These are phyloP conservation scores for Ceratobasidium sp. DNA, from an alignment of 1,284 basidiomycete genomes.

Conservation along the genomic window DNA sequence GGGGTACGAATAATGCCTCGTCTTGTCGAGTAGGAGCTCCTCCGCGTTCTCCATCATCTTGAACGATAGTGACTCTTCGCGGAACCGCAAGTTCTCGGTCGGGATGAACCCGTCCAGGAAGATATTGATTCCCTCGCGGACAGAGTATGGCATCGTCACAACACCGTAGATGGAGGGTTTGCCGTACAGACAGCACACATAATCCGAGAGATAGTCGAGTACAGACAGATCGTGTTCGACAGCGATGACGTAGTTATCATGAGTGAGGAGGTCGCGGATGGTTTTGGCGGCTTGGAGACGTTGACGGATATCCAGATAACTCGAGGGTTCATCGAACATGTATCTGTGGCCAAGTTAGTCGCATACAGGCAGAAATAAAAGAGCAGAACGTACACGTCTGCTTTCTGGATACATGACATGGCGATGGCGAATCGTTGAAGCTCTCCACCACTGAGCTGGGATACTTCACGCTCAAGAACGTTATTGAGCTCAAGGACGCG, in stretches of 20 bases:
- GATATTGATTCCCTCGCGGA: conserved; percentile 98
- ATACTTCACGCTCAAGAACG: conserved; percentile 83
- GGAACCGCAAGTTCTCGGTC: conserved; percentile 97
- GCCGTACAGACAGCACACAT: conserved; percentile 95
- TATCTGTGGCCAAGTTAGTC: conserved; percentile 64
- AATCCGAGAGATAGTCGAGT: conserved; percentile 96
- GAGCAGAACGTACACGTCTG: conserved; percentile 77
- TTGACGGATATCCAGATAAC: conserved; percentile 95
- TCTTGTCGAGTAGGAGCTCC: conserved; percentile 84
- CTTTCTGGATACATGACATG: conserved; percentile 90
- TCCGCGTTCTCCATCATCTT: conserved; percentile 96
- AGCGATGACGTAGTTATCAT: conserved; percentile 90
- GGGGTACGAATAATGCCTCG: conserved; percentile 88
- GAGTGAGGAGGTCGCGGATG: conserved; percentile 83
- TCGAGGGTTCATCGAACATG: conserved; percentile 98
- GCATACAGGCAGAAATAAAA: conserved; percentile 32
- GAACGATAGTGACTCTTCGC: conserved; percentile 92
- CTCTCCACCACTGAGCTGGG: conserved; percentile 92
- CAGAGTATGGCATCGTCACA: conserved; percentile 96
- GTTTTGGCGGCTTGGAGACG: conserved; percentile 95
- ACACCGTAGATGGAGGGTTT: conserved; percentile 98
- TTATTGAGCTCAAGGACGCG: conserved; percentile 86
- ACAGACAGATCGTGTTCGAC: conserved; percentile 99
- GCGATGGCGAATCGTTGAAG: conserved; percentile 96
- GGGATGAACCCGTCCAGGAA: conserved; percentile 98